Evolutionary conservation across 2,329 filamentous ascomycete species (phyloP).

Genomic region (Neofusicoccum laricinum): DNA sequence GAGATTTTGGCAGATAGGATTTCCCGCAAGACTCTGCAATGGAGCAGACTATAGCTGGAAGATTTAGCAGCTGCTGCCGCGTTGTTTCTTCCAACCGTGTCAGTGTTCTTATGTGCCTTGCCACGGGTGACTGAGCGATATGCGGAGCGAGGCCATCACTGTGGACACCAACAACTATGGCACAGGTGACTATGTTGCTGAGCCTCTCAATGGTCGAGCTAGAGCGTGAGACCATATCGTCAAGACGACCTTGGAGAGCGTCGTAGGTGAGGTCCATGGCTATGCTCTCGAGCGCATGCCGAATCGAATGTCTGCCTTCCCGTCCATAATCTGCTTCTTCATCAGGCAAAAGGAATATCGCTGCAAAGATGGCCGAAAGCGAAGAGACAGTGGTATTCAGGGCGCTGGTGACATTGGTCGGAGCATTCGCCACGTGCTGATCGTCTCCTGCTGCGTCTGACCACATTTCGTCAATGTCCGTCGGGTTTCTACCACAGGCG

Average conservation of each 20-base stretch:
- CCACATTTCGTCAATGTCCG: conserved; percentile 22
- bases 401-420: conserved; percentile 32
- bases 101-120: not conserved
- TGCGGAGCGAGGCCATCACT: not conserved
- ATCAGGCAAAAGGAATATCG: conserved; percentile 22
- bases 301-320: conserved; percentile 21
- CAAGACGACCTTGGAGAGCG: not conserved
- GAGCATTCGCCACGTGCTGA: conserved; percentile 27
- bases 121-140: not conserved
- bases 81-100: not conserved
- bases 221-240: not conserved
- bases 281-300: not conserved
- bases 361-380: not conserved
- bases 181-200: conserved; percentile 1
- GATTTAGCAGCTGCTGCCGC: not conserved
- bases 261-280: not conserved
- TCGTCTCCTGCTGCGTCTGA: conserved; percentile 20
- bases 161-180: not conserved
- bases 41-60: conserved; percentile 3
- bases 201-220: not conserved
- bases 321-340: conserved; percentile 26
- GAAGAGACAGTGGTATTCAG: conserved; percentile 6
- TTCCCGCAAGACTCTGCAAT: conserved; percentile 5
- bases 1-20: not conserved
- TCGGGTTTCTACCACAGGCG: conserved; percentile 28